Percentiles rank a stretch among this genome's conserved stretches.
Evolutionary conservation across 345 rosid species (phyloP).

Genomic region (Hibiscus tridactylites): DNA sequence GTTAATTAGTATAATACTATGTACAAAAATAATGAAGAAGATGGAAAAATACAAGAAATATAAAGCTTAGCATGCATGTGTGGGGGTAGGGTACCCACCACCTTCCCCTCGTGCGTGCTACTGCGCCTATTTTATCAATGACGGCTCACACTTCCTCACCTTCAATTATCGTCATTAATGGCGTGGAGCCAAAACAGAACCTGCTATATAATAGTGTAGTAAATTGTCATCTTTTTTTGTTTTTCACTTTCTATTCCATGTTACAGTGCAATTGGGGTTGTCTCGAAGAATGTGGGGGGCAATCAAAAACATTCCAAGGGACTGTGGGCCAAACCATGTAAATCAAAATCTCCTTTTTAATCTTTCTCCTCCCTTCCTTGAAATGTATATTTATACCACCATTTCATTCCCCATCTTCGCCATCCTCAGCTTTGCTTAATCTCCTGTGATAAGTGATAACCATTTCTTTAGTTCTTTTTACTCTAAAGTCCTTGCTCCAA

Average conservation of each 20-base stretch:
- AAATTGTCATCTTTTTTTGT: neutral
- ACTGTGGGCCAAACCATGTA: conserved; percentile 18
- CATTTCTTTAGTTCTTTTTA: conserved; percentile 14
- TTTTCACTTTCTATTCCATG: neutral
- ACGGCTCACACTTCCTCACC: conserved; percentile 19
- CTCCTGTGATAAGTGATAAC: conserved; percentile 47
- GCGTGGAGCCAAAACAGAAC: conserved; percentile 51
- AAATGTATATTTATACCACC: conserved; percentile 24
- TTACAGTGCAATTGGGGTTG: conserved; percentile 30
- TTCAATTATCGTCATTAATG: conserved; percentile 37
- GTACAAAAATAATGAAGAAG: neutral
- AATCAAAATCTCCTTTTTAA: neutral
- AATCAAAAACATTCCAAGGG: conserved; percentile 27
- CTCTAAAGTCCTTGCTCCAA: conserved; percentile 13
- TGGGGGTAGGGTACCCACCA: conserved; percentile 13
- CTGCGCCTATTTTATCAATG: conserved; percentile 22
- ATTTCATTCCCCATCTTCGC: conserved; percentile 11
- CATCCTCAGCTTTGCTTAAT: neutral
- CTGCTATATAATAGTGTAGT: conserved; percentile 5
- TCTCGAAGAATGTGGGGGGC: conserved; percentile 63
- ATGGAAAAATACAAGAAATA: neutral
- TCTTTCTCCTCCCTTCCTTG: conserved; percentile 4
- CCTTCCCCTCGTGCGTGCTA: conserved; percentile 43
- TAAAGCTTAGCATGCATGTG: neutral
- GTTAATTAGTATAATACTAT: neutral